Evolutionary conservation across 768 basidiomycete genomes (phyloP).

Genomic region (Naganishia onofrii): DNA sequence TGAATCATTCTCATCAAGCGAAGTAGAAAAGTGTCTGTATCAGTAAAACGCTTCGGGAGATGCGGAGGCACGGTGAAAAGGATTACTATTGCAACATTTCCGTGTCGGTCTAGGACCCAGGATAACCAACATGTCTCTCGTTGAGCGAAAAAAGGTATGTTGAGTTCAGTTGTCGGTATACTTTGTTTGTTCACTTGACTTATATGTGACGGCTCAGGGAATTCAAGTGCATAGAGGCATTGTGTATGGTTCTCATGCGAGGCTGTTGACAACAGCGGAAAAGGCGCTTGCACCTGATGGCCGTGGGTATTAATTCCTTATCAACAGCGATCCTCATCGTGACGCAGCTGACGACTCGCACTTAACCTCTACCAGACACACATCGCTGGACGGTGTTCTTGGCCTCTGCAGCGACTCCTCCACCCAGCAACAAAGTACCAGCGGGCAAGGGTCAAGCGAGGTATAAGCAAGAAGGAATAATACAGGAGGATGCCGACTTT

Average conservation of each 20-base stretch:
- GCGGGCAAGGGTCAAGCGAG: conserved; percentile 37
- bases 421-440: conserved; percentile 40
- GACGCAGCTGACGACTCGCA: no score
- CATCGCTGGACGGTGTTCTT: conserved; percentile 96
- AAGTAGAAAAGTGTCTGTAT: no score
- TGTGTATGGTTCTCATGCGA: conserved; percentile 92
- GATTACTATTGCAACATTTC: not conserved
- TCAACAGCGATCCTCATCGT: not conserved
- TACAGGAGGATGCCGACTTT: conserved; percentile 60
- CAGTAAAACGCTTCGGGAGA: not conserved
- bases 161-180: no score
- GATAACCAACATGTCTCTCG: not conserved
- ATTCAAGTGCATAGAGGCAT: conserved; percentile 82
- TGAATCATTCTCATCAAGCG: no score
- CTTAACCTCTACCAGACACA: conserved; percentile 55
- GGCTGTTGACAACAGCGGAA: conserved; percentile 71
- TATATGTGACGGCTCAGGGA: conserved; percentile 58
- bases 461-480: conserved; percentile 22
- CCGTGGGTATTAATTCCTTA: conserved; percentile 37
- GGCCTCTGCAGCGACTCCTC: conserved; percentile 74
- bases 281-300: conserved; percentile 39
- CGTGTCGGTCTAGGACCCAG: not conserved
- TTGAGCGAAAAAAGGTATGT: conserved; percentile 23
- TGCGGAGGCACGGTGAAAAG: not conserved
- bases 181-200: not conserved